A percentile compares a stretch with the other conserved stretches of the same genome.
phyloP scores from a whole-genome alignment of 2,329 filamentous ascomycete species.

The Epichloe baconii region DNA sequence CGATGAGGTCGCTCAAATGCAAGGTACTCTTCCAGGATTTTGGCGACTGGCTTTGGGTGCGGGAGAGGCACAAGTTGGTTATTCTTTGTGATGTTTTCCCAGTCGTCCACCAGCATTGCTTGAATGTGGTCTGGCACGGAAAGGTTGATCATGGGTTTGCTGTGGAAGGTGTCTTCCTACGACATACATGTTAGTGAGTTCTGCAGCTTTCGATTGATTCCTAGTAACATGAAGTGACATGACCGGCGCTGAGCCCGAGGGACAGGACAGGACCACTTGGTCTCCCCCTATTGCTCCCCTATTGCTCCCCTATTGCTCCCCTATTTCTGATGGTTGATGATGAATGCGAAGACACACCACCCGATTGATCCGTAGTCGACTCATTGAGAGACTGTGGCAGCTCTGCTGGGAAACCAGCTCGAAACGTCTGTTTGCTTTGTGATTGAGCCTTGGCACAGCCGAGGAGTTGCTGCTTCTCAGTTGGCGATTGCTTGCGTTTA shows the following conservation, averaged over 20 bases:
- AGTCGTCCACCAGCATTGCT: slow-evolving; percentile 88
- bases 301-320: too few species aligned
- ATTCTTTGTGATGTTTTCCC: slow-evolving; percentile 97
- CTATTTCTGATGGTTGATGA: too few species aligned
- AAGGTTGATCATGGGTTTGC: slow-evolving; percentile 73
- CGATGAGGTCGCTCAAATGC: slow-evolving; percentile 55
- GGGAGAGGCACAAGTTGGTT: slow-evolving; percentile 80
- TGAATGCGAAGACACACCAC: not conserved
- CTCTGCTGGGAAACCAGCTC: not conserved
- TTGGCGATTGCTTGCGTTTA: not conserved
- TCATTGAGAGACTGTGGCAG: not conserved
- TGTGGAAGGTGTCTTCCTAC: slow-evolving; percentile 80
- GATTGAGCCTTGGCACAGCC: not conserved
- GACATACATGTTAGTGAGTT: not conserved
- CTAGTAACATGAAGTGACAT: not conserved
- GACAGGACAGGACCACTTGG: not conserved
- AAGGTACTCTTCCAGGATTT: slow-evolving; percentile 72
- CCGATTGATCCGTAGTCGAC: slow-evolving; percentile 1
- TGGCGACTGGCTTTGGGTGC: slow-evolving; percentile 57
- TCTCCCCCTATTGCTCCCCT: not conserved
- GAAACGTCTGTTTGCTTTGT: not conserved
- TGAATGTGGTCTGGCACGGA: slow-evolving; percentile 82
- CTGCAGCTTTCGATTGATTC: not conserved
- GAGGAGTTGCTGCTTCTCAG: not conserved
- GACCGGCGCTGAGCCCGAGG: too few species aligned